Base-by-base conservation (phyloP, 805 yeast species). In the Maudiozyma bulderi region DNA sequence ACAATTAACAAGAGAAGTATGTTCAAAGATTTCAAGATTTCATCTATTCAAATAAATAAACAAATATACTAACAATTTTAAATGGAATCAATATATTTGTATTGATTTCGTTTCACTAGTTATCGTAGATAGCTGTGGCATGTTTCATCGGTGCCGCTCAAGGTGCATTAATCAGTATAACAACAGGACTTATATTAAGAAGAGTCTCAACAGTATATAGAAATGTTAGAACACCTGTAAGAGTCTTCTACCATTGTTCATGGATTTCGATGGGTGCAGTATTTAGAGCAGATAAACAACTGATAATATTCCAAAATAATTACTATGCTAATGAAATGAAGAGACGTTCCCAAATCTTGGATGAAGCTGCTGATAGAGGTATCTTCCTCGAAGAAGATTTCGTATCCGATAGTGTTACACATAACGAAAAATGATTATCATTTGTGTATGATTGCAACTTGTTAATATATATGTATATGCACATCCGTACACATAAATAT, bases 281-380 rank as follows among this genome's bases (percentile, higher is more conserved):
- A 5, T 70, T 69, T 54, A 64, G 67, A 55, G 75, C 74, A 7
- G 77, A 73, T 44, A 65, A 62, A 52, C 73, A 68, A 51, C 56
- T 70, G 35, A 44, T 67, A 26, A 62, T 54, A 28, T 70, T 70
- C 53, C 71, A 71, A 47, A 54, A 62, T 30, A 61, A 67, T 42
- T 56, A 65, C 34, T 67, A 63, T 50, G 56, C 50, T 8, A 65
- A 65, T 20, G 73, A 72, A 49, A 50, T 57, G 40, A 51, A 50
- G n/a, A 64, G 71, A 54, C 64, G 74, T 51, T 59, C 58, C 37
- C 63, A 57, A 43, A 57, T 70, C 28, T 47, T 72, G 40, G 72
- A 71, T 50, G 73, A 70, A 38, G 76, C 75, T 30, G 76, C 76
- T 10, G 75, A 73, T 31, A 62, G 72, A 48, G 77, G 76, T 3